phyloP scores from a whole-genome alignment of 805 yeast genomes.

The Ogataea parapolymorpha region DNA sequence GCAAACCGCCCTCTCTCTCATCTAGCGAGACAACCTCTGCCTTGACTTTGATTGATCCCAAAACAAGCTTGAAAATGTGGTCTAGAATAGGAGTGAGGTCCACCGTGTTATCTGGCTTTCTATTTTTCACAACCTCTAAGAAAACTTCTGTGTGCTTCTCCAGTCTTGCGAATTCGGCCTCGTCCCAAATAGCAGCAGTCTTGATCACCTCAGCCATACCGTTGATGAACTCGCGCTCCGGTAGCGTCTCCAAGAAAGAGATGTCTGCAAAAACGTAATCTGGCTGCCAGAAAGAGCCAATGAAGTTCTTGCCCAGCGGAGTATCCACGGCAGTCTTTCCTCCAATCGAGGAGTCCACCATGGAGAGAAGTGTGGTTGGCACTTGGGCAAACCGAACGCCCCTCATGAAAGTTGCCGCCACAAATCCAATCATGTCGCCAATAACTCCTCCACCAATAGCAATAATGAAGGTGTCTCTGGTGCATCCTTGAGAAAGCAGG shows the following conservation, averaged over 20 bases:
- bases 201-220: constrained; percentile 98
- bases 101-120: constrained; percentile 43
- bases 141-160: constrained; percentile 73
- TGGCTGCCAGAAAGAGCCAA: constrained; percentile 99
- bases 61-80: constrained; percentile 72
- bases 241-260: constrained; percentile 80
- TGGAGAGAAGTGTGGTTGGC: constrained; percentile 89
- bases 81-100: constrained; percentile 68
- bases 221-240: constrained; percentile 90
- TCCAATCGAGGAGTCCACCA: constrained; percentile 98
- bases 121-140: constrained; percentile 56
- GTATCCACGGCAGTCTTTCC: constrained; percentile 99
- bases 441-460: constrained; percentile 99
- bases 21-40: constrained; percentile 92
- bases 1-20: constrained; percentile 91
- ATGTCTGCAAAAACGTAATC: constrained; percentile 83
- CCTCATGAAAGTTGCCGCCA: constrained; percentile 99
- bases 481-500: constrained; percentile 77
- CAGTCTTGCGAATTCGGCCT: constrained; percentile 76
- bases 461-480: constrained; percentile 89
- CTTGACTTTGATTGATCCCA: constrained; percentile 84
- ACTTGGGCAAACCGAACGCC: constrained; percentile 92
- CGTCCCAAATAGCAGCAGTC: constrained; percentile 98
- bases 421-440: constrained; percentile 98
- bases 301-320: constrained; percentile 89